Percentiles rank a stretch among this genome's conserved stretches.
These are phyloP conservation scores for Beta corolliflora DNA, from an alignment of 179 eudicot species.

Conservation along the genomic window DNA sequence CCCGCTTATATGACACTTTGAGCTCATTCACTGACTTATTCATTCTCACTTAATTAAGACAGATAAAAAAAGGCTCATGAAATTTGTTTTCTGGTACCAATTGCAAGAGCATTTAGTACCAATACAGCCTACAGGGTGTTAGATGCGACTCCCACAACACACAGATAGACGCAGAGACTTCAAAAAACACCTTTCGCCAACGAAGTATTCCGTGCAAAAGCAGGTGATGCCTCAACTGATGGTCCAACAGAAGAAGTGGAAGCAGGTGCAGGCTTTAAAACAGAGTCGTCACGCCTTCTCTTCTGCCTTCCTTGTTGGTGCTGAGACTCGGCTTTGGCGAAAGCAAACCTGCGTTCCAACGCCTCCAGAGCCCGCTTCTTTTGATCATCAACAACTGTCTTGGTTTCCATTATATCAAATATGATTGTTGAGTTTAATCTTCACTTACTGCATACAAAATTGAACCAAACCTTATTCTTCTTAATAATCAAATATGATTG, in stretches of 20 bases:
- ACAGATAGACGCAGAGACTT: too few species aligned
- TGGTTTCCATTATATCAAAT: conserved; percentile 34
- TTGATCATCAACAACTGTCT: conserved; percentile 38
- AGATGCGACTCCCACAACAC: too few species aligned
- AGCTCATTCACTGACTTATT: background rate
- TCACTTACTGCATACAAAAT: background rate
- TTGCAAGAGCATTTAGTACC: too few species aligned
- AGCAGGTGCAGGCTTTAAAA: conserved; percentile 9
- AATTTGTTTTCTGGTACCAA: background rate
- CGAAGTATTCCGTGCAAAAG: conserved; percentile 15
- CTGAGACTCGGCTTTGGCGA: conserved; percentile 57
- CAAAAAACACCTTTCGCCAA: conserved; percentile 40
- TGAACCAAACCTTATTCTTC: background rate
- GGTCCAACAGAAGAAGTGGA: conserved; percentile 30
- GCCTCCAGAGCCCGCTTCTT: conserved; percentile 66
- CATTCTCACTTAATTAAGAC: background rate
- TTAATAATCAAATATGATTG: background rate
- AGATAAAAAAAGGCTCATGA: background rate
- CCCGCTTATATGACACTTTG: background rate
- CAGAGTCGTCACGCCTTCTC: conserved; percentile 30
- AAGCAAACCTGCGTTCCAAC: conserved; percentile 59
- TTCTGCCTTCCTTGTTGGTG: conserved; percentile 42
- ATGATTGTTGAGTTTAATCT: background rate
- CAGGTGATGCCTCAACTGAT: conserved; percentile 18
- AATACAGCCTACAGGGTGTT: too few species aligned